Conservation (phyloP, 1,139 yeast species). For the Diutina sp. region DNA sequence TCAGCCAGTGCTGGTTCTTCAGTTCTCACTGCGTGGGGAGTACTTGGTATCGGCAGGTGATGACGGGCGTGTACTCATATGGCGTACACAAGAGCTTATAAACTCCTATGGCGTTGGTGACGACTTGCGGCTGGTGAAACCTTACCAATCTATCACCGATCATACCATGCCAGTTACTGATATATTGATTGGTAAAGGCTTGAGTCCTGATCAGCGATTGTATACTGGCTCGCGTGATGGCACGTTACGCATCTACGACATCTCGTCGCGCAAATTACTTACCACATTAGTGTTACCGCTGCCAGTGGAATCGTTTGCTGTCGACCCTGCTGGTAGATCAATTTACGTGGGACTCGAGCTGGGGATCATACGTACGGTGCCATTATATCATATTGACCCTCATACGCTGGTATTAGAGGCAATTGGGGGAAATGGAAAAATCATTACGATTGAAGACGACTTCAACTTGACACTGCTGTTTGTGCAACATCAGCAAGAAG, state of each 20-base stretch:
- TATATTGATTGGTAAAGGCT: constrained; percentile 35
- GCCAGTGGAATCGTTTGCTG: constrained; percentile 43
- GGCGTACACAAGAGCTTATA: constrained; percentile 57
- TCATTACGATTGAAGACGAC: constrained; percentile 39
- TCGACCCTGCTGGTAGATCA: constrained; percentile 78
- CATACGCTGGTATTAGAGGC: constrained; percentile 34
- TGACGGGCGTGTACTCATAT: constrained; percentile 69
- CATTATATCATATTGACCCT: constrained; percentile 37
- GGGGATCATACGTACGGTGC: constrained; percentile 49
- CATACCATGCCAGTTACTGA: constrained; percentile 71
- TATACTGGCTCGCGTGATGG: constrained; percentile 66
- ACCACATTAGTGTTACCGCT: constrained; percentile 60
- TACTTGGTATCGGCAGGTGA: constrained; percentile 64
- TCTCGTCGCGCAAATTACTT: constrained; percentile 30
- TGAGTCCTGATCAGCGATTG: constrained; percentile 46
- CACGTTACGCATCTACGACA: constrained; percentile 57
- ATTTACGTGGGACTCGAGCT: constrained; percentile 56
- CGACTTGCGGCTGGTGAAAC: constrained; percentile 17
- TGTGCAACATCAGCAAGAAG: constrained; percentile 34
- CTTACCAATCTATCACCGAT: constrained; percentile 46
- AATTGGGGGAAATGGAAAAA: constrained; percentile 42
- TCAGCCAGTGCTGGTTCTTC: constrained; percentile 52
- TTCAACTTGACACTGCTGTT: constrained; percentile 39
- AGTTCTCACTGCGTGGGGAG: constrained; percentile 53
- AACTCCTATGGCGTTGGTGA: constrained; percentile 12